Base-by-base conservation (phyloP, 768 basidiomycete genomes). In the Mycena alexandri region DNA sequence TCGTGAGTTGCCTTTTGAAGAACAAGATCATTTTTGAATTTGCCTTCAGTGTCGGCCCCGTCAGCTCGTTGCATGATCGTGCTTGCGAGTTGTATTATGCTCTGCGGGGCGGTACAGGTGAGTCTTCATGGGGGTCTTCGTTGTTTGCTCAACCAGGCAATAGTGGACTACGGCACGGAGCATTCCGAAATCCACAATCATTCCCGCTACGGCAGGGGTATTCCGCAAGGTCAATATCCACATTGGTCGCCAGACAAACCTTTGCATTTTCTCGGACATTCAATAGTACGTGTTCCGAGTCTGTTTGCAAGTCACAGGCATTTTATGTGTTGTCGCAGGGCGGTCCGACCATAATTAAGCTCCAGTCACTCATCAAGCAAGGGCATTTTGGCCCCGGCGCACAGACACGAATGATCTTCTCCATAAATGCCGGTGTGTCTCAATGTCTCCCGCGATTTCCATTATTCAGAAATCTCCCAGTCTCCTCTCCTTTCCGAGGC, bases 41-140 rank as follows among this genome's bases (percentile, higher is more conserved):
- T 11, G 67, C 19, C 9, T 25, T 25, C 65, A 86, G 85, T 53
- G 80, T 85, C 7, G 86, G 86, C 1, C 83, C 85, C 29, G 84
- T 85, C 41, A 85, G 85, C 72, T 86, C 84, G 1, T 67, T 87
- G 51, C 85, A 86, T 61, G 86, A 87, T 69, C 72, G 86, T 46
- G 86, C 85, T 16, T 86, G 86, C 71, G 85, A 87, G 68, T 72
- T 85, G 12, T 86, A 80, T 74, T 85, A 84, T 68, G 75, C 79
- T 9, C 67, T 87, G 13, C 65, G 76, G 24, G 86, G 86, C 9
- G 85, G 85, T 4, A 82, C 75, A 61, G 84, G 82, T 82, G 54
- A 48, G 76, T 21, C 2, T 56, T 25, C 33, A 21, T 41, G 11
- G 19, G n/a, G 36, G 14, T 38, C 14, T 38, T 63, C 9, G 51